Percentiles rank a stretch among this genome's conserved stretches.
These are phyloP conservation scores for Kluyveromyces siamensis DNA, from an alignment of 805 yeast species.

Conservation along the genomic window DNA sequence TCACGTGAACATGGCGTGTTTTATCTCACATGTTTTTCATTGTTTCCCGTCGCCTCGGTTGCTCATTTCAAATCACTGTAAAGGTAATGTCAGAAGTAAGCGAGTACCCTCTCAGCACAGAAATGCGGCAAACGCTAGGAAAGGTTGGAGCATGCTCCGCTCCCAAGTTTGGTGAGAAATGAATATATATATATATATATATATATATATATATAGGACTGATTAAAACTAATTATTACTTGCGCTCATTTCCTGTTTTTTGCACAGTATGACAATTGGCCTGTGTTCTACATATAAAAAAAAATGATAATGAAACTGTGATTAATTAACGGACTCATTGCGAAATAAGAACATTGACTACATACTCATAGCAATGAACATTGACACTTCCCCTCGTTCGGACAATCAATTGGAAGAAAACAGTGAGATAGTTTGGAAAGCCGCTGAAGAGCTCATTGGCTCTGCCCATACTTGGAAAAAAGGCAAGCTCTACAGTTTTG, in stretches of 20 bases:
- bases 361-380: neutral
- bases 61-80: too few species aligned
- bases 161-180: too few species aligned
- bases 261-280: too few species aligned
- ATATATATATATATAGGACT: neutral
- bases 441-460: slow-evolving; percentile 19
- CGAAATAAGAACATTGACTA: neutral
- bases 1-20: too few species aligned
- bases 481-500: slow-evolving; percentile 25
- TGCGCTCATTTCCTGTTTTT: too few species aligned
- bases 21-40: too few species aligned
- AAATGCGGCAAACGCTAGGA: too few species aligned
- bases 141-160: too few species aligned
- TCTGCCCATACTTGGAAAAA: slow-evolving; percentile 24
- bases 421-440: slow-evolving; percentile 8
- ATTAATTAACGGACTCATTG: neutral
- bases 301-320: neutral
- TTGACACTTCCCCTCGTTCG: slow-evolving; percentile 7
- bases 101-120: too few species aligned
- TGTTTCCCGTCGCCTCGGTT: too few species aligned
- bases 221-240: too few species aligned
- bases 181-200: neutral
- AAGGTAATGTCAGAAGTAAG: too few species aligned
- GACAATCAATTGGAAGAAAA: slow-evolving; percentile 9
- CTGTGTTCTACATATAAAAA: neutral